Evolutionary conservation across 2,329 filamentous ascomycete species (phyloP).

Genomic region (Colletotrichum costaricense): DNA sequence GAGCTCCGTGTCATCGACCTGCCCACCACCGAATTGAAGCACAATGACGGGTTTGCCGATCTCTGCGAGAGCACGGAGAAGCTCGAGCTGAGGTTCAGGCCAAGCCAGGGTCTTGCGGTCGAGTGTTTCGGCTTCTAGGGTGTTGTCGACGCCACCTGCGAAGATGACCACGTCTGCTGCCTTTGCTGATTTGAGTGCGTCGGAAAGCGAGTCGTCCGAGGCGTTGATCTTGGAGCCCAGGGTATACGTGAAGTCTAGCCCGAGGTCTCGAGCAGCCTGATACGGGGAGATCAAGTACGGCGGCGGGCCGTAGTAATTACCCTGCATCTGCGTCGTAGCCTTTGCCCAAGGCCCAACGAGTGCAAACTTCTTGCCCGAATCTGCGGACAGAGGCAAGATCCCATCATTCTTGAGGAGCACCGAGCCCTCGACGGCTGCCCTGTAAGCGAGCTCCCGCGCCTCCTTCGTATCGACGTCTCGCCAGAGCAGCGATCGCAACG

Average conservation of each 20-base stretch:
- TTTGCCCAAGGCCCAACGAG: conserved; percentile 48
- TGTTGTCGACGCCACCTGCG: conserved; percentile 67
- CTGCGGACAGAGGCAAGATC: conserved; percentile 56
- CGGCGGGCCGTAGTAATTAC: conserved; percentile 37
- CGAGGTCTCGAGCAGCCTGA: conserved; percentile 39
- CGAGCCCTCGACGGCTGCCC: conserved; percentile 59
- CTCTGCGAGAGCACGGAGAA: conserved; percentile 40
- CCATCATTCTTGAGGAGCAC: conserved; percentile 67
- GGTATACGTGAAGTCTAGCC: conserved; percentile 44
- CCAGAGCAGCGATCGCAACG: conserved; percentile 65
- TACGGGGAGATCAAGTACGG: conserved; percentile 37
- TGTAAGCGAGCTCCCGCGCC: conserved; percentile 62
- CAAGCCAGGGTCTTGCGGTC: conserved; percentile 55
- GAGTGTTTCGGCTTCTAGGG: conserved; percentile 63
- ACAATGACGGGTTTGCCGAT: conserved; percentile 62
- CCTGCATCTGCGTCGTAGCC: conserved; percentile 43
- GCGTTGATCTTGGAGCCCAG: conserved; percentile 44
- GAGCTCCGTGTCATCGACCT: conserved; percentile 63
- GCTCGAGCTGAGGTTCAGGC: conserved; percentile 21
- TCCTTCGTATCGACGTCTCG: conserved; percentile 65
- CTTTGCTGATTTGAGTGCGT: conserved; percentile 67
- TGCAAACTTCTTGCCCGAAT: conserved; percentile 40
- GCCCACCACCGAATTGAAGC: conserved; percentile 63
- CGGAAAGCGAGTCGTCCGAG: conserved; percentile 39
- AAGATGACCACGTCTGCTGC: conserved; percentile 68